These are phyloP conservation scores for Dactylella cylindrospora DNA, from an alignment of 2,329 filamentous ascomycete species.

Conservation along the genomic window DNA sequence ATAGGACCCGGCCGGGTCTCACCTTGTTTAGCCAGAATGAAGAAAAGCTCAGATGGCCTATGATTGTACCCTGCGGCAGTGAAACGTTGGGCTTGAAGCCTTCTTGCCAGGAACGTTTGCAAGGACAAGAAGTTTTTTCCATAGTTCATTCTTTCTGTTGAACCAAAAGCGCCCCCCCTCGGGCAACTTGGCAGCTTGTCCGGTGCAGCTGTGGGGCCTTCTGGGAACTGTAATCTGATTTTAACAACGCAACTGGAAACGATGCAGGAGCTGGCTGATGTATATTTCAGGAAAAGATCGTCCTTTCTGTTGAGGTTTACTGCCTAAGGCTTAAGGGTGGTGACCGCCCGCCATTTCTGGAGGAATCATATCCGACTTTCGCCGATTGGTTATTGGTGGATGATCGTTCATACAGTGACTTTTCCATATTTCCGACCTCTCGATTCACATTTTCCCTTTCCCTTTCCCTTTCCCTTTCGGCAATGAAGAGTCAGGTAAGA, in stretches of 20 bases:
- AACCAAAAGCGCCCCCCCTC: too few relatives aligned
- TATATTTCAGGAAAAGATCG: constrained; percentile 25
- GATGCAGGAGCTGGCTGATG: constrained; percentile 16
- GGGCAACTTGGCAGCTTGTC: constrained; percentile 17
- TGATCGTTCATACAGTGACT: too few relatives aligned
- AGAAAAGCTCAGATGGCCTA: constrained; percentile 24
- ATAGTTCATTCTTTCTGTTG: constrained; percentile 3
- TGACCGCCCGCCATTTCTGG: neutral
- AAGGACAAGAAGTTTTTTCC: constrained; percentile 3
- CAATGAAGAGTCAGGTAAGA: too few relatives aligned
- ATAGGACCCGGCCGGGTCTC: neutral
- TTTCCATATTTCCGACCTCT: too few relatives aligned
- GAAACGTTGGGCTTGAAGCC: constrained; percentile 38
- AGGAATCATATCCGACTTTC: constrained; percentile 34
- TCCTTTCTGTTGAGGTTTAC: constrained; percentile 8
- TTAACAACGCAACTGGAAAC: constrained; percentile 21
- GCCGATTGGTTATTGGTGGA: constrained; percentile 19
- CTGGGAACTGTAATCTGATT: constrained; percentile 1
- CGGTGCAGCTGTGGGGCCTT: neutral
- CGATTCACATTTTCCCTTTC: too few relatives aligned
- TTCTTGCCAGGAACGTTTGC: constrained; percentile 24
- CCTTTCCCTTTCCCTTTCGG: too few relatives aligned
- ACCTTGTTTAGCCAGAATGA: constrained; percentile 23
- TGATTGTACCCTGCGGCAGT: constrained; percentile 40
- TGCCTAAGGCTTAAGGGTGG: neutral